Evolutionary conservation across 1,284 basidiomycete genomes (phyloP).

Genomic region (Malassezia psittaci): DNA sequence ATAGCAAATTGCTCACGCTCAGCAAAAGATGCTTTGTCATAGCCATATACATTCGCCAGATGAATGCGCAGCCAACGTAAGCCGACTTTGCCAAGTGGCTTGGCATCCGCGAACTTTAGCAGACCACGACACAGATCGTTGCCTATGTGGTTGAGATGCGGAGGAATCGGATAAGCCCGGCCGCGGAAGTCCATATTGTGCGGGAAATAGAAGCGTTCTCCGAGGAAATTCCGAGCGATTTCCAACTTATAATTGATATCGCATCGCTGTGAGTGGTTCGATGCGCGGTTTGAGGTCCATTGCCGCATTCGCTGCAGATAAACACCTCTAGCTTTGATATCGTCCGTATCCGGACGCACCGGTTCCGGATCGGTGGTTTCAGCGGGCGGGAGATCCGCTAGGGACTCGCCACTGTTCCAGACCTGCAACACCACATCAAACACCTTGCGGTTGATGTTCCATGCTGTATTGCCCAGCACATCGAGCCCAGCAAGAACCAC

Average conservation of each 20-base stretch:
- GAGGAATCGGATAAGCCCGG: conserved; percentile 90
- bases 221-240: conserved; percentile 80
- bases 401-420: conserved; percentile 62
- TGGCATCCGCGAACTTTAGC: conserved; percentile 70
- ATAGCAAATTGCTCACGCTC: conserved; percentile 74
- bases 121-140: conserved; percentile 87
- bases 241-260: conserved; percentile 94
- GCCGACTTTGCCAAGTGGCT: conserved; percentile 69
- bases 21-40: conserved; percentile 86
- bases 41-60: conserved; percentile 82
- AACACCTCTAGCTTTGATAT: conserved; percentile 59
- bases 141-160: conserved; percentile 89
- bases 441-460: conserved; percentile 71
- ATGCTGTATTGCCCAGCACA: conserved; percentile 78
- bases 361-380: conserved; percentile 51
- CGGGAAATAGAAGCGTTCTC: conserved; percentile 80
- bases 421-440: conserved; percentile 64
- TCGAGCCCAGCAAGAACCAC: conserved; percentile 80
- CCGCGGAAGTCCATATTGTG: conserved; percentile 98
- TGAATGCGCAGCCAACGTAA: conserved; percentile 83
- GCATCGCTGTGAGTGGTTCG: conserved; percentile 71
- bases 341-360: conserved; percentile 57
- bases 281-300: conserved; percentile 48
- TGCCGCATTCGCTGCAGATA: conserved; percentile 59
- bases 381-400: conserved; percentile 49